Conservation (phyloP, 768 basidiomycete genomes). For the Collybiopsis luxurians region DNA sequence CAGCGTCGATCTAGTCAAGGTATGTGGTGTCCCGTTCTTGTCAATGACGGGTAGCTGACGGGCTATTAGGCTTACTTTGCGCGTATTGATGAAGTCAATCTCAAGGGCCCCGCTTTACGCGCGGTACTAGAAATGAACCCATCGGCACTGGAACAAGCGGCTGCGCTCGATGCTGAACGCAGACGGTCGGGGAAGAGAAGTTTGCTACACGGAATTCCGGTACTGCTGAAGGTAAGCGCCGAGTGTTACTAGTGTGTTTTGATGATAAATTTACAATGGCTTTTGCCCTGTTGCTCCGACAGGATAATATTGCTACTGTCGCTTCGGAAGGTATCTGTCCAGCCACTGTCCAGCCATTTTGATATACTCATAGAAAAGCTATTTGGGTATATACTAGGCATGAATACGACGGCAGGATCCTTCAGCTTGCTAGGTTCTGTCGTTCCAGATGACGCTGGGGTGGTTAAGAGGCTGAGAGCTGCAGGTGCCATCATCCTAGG, state of each 20-base stretch:
- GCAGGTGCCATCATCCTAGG: conserved; percentile 34
- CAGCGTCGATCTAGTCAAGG: conserved; percentile 63
- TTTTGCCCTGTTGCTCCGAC: not conserved
- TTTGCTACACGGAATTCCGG: conserved; percentile 34
- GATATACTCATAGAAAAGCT: too few species aligned
- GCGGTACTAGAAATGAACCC: conserved; percentile 40
- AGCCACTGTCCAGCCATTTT: too few species aligned
- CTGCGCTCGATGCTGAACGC: conserved; percentile 30
- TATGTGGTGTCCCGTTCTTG: too few species aligned
- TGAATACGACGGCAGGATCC: conserved; percentile 41
- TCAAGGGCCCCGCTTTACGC: conserved; percentile 30
- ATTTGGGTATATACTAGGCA: too few species aligned
- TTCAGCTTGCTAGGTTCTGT: conserved; percentile 32
- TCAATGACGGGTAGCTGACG: too few species aligned
- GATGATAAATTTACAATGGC: not conserved
- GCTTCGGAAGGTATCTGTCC: conserved; percentile 21
- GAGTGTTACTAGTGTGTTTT: not conserved
- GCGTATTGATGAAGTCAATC: conserved; percentile 43
- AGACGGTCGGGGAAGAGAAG: conserved; percentile 24
- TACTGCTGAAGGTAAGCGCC: conserved; percentile 27
- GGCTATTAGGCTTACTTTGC: conserved; percentile 35
- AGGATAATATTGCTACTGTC: conserved; percentile 29
- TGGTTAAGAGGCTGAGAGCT: conserved; percentile 26
- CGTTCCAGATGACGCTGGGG: conserved; percentile 31
- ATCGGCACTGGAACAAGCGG: conserved; percentile 31